phyloP scores from a whole-genome alignment of 768 basidiomycete genomes.

The Gloeopeniophorella convolvens region DNA sequence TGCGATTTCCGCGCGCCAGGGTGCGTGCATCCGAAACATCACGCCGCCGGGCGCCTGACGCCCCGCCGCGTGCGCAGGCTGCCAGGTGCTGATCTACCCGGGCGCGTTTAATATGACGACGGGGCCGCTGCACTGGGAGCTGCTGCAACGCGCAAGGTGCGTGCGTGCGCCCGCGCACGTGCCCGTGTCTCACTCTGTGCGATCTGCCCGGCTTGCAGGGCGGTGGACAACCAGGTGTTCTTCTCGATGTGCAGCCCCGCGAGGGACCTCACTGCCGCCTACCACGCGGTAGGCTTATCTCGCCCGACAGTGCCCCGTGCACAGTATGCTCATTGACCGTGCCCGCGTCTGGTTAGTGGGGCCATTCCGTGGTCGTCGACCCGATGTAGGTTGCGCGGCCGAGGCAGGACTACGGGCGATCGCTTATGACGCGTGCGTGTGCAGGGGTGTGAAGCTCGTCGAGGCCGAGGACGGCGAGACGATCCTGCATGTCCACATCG shows the following conservation, averaged over 20 bases:
- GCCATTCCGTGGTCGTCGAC: constrained; percentile 87
- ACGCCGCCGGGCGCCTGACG: no score
- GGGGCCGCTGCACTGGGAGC: constrained; percentile 93
- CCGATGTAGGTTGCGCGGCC: constrained; percentile 62
- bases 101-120: constrained; percentile 95
- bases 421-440: background rate
- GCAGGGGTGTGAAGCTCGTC: constrained; percentile 65
- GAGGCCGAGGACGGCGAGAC: constrained; percentile 74
- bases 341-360: constrained; percentile 50
- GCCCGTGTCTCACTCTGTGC: background rate
- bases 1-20: constrained; percentile 83
- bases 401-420: constrained; percentile 4
- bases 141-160: constrained; percentile 79
- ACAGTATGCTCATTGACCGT: background rate
- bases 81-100: constrained; percentile 86
- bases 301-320: background rate
- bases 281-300: constrained; percentile 68
- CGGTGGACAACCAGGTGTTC: constrained; percentile 96
- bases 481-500: constrained; percentile 76
- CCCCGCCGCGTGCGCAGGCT: constrained; percentile 57
- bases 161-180: background rate
- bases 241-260: constrained; percentile 96
- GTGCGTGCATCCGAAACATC: constrained; percentile 31
- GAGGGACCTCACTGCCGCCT: constrained; percentile 69
- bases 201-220: constrained; percentile 44